A percentile compares a stretch with the other conserved stretches of the same genome.
Evolutionary conservation across 371 early-diverging fungal species (phyloP).

Genomic region (Mortierella sp.): DNA sequence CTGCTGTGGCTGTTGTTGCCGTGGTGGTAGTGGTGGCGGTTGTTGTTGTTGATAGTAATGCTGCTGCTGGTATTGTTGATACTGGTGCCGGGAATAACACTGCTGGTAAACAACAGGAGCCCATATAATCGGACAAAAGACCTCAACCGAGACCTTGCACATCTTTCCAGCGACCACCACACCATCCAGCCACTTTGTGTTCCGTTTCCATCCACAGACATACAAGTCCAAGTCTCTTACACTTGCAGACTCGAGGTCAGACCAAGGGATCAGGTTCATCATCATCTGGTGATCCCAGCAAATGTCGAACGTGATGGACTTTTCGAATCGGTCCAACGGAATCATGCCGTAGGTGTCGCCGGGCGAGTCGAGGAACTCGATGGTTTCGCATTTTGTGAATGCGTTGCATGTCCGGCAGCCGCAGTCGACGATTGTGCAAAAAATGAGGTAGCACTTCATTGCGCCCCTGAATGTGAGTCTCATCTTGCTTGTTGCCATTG

Average conservation of each 20-base stretch:
- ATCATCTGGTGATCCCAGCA: background rate
- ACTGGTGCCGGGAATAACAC: background rate
- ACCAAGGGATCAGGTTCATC: background rate
- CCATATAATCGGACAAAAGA: background rate
- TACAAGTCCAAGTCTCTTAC: background rate
- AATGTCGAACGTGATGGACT: background rate
- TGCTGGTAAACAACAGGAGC: background rate
- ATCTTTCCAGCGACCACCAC: background rate
- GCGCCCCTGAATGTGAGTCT: background rate
- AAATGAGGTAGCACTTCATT: slow-evolving; percentile 7
- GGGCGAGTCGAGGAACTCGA: background rate
- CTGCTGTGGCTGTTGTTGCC: background rate
- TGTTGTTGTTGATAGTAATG: background rate
- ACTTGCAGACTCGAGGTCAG: background rate
- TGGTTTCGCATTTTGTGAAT: background rate
- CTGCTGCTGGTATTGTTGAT: background rate
- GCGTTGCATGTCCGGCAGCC: background rate
- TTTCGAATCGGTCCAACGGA: background rate
- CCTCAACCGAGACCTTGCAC: background rate
- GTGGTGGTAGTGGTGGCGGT: too few species aligned
- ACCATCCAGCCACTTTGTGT: background rate
- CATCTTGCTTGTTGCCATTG: slow-evolving; percentile 5
- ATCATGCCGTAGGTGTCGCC: slow-evolving; percentile 1
- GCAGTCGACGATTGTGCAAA: background rate
- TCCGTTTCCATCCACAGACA: background rate